phyloP scores from a whole-genome alignment of 148 eudicot species.

The Dianthus caryophyllus region DNA sequence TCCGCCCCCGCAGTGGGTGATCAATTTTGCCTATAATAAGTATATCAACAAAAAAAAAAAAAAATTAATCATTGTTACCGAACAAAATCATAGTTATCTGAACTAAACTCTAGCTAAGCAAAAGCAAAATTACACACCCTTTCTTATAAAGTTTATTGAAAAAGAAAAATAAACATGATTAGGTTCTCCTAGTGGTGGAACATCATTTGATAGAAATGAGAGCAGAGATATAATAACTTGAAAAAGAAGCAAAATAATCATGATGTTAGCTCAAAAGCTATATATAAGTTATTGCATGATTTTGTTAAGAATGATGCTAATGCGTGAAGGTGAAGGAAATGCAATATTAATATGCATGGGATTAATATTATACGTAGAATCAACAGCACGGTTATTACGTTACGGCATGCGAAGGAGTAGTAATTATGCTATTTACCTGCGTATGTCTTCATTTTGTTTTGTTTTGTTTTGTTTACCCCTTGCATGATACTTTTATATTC shows the following conservation, averaged over 20 bases:
- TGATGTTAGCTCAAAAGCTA: not conserved
- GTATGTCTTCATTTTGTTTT: constrained; percentile 18
- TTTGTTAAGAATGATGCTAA: not conserved
- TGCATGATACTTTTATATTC: too few relatives aligned
- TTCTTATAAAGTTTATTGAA: too few relatives aligned
- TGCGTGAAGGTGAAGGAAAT: constrained; percentile 20
- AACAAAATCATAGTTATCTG: too few relatives aligned
- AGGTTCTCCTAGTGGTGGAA: not conserved
- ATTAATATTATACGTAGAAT: constrained; percentile 14
- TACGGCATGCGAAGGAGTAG: constrained; percentile 16
- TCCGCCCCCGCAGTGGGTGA: too few relatives aligned
- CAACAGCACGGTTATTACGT: constrained; percentile 16
- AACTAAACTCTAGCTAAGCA: too few relatives aligned
- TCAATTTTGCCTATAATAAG: too few relatives aligned
- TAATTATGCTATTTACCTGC: constrained; percentile 20
- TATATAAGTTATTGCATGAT: not conserved
- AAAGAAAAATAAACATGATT: too few relatives aligned
- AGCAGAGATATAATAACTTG: not conserved
- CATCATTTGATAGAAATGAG: not conserved
- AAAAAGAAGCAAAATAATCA: not conserved
- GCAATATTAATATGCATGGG: not conserved
- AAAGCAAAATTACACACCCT: too few relatives aligned
- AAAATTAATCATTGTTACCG: too few relatives aligned
- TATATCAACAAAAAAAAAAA: too few relatives aligned
- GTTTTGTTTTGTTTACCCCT: too few relatives aligned